Conservation (phyloP, 305 asterid species). For the Fraxinus sp. region DNA sequence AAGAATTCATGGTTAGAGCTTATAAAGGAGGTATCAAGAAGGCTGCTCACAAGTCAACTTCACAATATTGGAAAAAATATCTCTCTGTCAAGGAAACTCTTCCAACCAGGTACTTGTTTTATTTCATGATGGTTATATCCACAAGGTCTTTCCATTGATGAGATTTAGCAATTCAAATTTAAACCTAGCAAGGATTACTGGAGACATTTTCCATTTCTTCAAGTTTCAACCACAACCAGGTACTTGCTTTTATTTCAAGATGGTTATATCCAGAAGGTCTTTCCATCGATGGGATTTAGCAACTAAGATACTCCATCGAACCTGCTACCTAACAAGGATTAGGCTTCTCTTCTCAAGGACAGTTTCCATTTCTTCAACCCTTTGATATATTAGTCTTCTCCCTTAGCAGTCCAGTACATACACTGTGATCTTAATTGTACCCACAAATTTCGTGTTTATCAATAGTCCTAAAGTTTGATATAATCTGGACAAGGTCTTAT, state of each 20-base stretch:
- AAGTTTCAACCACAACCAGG: no score
- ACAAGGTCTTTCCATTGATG: no score
- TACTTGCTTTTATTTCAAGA: no score
- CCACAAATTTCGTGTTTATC: not conserved
- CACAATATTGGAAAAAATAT: slow-evolving; percentile 74
- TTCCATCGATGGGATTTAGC: no score
- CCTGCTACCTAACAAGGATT: not conserved
- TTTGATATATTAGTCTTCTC: not conserved
- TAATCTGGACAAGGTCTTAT: not conserved
- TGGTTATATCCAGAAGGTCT: no score
- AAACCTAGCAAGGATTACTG: no score
- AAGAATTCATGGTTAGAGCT: slow-evolving; percentile 89
- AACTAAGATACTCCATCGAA: not conserved
- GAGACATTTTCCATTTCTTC: no score
- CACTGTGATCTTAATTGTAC: not conserved
- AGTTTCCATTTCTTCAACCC: not conserved
- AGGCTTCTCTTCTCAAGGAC: not conserved
- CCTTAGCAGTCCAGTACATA: not conserved
- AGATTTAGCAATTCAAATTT: not conserved
- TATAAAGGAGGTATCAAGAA: slow-evolving; percentile 81
- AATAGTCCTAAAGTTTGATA: not conserved
- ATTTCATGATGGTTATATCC: no score
- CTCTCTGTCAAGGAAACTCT: slow-evolving; percentile 78
- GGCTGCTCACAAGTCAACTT: slow-evolving; percentile 77
- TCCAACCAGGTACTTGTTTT: slow-evolving; percentile 8